Conservation (phyloP, 192 early-diverging fungal species). For the Coemansia sp. region DNA sequence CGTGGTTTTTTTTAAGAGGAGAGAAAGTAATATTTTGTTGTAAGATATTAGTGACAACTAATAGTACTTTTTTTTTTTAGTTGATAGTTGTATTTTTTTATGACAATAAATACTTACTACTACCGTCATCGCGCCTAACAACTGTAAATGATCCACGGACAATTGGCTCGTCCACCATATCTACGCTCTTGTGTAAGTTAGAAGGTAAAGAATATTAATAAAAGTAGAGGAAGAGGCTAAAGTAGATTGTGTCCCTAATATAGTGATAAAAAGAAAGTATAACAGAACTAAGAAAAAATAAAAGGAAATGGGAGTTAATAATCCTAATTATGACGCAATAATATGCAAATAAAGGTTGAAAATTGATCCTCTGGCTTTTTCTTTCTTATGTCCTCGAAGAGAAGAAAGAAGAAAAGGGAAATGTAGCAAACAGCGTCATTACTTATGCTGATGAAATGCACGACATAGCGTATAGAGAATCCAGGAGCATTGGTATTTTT, state of each 20-base stretch:
- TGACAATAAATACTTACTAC: slow-evolving; percentile 23
- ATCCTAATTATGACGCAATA: too few relatives aligned
- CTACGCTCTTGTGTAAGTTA: background rate
- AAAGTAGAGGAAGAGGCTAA: slow-evolving; percentile 6
- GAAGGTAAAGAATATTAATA: background rate
- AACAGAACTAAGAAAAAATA: background rate
- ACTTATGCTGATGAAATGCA: too few relatives aligned
- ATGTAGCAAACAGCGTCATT: too few relatives aligned
- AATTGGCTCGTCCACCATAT: slow-evolving; percentile 1
- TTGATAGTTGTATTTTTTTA: background rate
- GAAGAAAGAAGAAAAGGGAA: too few relatives aligned
- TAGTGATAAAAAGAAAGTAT: background rate
- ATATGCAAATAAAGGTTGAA: too few relatives aligned
- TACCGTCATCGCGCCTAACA: slow-evolving; percentile 36
- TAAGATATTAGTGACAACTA: too few relatives aligned
- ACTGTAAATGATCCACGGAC: slow-evolving; percentile 28
- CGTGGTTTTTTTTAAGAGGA: background rate
- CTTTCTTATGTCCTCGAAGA: too few relatives aligned
- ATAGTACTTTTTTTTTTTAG: background rate
- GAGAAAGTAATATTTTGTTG: too few relatives aligned
- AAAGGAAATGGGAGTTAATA: slow-evolving; percentile 2
- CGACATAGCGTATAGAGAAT: too few relatives aligned
- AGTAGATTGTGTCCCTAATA: background rate
- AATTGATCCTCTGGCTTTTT: too few relatives aligned
- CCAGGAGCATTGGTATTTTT: background rate